Evolutionary conservation across 257 asterid genomes (phyloP), one percentile per base, ranked within the genome.

Genomic region (Henckelia pumila): DNA sequence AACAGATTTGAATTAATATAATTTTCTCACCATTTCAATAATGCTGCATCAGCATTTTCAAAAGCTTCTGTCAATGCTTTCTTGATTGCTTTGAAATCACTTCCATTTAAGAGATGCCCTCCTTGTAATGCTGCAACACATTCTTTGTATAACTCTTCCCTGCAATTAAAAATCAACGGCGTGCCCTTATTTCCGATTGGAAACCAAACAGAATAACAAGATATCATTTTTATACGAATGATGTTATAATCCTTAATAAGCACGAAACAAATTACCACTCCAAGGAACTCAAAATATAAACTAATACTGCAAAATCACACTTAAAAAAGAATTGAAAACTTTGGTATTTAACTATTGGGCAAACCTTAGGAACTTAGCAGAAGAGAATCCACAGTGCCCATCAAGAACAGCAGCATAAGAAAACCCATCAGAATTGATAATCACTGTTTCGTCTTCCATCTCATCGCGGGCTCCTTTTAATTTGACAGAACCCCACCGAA

Each of bases 101-200:
- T 87, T 56, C 78, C 86, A 7, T 71, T 78, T 79, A 87, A 76
- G 23, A 94, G 71, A 70, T 69, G 66, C 56, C 88, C 95, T 2
- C 86, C 90, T 78, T 88, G 88, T 79, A 94, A 83, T 29, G 93
- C 90, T 56, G 80, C 80, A 35, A 76, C 78, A 28, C 97, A 94
- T 77, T 88, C 98, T 78, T 73, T 79, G 77, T 84, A 91, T 59
- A 94, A 82, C 79, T 94, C 96, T 33, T 94, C 93, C 88, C 99
- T 94, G 75, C 64, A 71, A 49, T 57, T 35, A 58, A 52, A 23
- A 71, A 23, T n/a, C 17, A 8, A 6, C 20, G 5, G 23, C 25
- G 56, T 19, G 16, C 23, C 17, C 69, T 24, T 22, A 24, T 9
- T 20, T 44, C 24, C 25, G 3, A 52, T 25, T 23, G 16, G 32